Evolutionary conservation across 1,284 basidiomycete genomes (phyloP), one percentile per base, ranked within the genome.

Genomic region (Dichomitus squalens): DNA sequence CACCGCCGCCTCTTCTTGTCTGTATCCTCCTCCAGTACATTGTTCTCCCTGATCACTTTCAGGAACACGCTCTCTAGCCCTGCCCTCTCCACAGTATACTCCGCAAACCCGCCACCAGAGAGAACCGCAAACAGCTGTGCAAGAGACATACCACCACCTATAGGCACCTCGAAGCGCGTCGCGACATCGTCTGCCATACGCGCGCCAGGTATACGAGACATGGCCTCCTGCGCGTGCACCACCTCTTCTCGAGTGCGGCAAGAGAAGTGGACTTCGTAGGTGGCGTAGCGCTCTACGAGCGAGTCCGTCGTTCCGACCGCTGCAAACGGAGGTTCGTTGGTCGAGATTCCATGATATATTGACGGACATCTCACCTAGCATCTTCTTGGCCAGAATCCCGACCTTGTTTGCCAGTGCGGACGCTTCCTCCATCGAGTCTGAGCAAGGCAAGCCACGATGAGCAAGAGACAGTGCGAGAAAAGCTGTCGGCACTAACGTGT

Each of bases 391-490:
- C 21, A 92, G 72, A 57, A 91, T 90, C 4, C 88, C 88, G 27
- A 91, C 89, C 66, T 85, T 84, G 63, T 79, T 86, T 0, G 89
- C 87, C 2, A 92, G 76, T 1, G 88, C 87, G 7, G 89, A 88
- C 0, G 90, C 90, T 70, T 93, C 90, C 71, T 92, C 90, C 89
- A 92, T 92, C 0, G 87, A 90, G 71, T 92, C 90, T 83, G 71
- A 21, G 25, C 41, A 11, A 49, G 11, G 35, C 12, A 25, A 12
- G 25, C 41, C 14, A 50, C n/a, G n/a, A n/a, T 44, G 1, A 31
- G 2, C 25, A 2, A 1, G 25, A 29, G 38, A 31, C 39, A 18
- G 4, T 34, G 23, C 0, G 27, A 31, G 14, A n/a, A 35, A 35
- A 44, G 11, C 8, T 25, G 12, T 49, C 35, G 21, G 25, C 25